Evolutionary conservation across 2,329 filamentous ascomycete species (phyloP), one percentile per base, ranked within the genome.

Genomic region (Tolypocladium endophyticum): DNA sequence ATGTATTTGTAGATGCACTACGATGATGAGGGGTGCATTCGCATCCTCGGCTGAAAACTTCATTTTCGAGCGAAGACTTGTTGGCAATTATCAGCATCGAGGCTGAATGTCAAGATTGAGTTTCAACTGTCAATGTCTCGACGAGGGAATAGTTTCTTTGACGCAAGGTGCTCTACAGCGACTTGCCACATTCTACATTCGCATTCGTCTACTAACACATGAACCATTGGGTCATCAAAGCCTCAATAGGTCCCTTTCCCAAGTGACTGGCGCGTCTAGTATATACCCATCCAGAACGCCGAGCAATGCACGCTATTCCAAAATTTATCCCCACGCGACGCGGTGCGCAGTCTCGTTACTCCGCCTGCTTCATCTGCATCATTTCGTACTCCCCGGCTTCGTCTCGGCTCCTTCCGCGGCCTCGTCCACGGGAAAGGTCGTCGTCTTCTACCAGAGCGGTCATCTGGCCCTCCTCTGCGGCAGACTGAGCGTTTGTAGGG

Each of bases 351-450:
- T 43, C 20, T 28, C 30, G 55, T 62, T 39, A 63, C 39, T 57
- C 16, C 53, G 43, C 47, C 38, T 65, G 61, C 59, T 80, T 80
- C 68, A 85, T 76, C 47, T 77, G 75, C 12, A 82, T 81, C 84
- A 89, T 87, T 71, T 89, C 86, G 71, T 88, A 89, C 62, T 84
- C 83, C 16, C 81, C 83, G 0, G 74, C 78, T 0, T 80, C 79
- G 63, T 84, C 82, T 57, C 79, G 74, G 0, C 80, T 79, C 59
- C 82, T 75, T 0, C 79, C 83, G 45, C 81, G 74, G 0, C 79
- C 78, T 36, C 80, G 71, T 0, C 81, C 82, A 56, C 79, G 70
- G 6, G 74, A 71, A 62, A 80, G 80, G 25, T 56, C 61, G 6
- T 47, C 61, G 60, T 81, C 81, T 60, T 80, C 79, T 41, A 78